Evolutionary conservation across 345 rosid species (phyloP), one percentile per base, ranked within the genome.

Genomic region (Salix caprea): DNA sequence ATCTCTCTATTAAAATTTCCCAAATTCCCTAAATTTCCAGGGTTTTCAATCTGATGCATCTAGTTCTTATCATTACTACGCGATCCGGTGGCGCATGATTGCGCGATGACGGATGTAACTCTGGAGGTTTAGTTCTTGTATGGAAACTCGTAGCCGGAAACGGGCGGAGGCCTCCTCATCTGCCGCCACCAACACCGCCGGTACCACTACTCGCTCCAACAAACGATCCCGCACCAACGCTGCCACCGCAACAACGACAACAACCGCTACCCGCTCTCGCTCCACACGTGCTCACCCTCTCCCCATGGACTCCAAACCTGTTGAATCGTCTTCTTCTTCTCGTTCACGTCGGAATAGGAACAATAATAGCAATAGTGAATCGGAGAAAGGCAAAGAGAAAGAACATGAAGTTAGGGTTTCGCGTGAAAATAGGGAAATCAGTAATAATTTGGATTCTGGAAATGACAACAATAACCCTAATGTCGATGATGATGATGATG

Each of bases 61-160:
- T 18, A 66, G 40, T 69, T 34, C 28, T 58, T 12, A 72, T 74
- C 70, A 70, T 36, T 50, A 56, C 65, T 48, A 65, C 80, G 72
- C 82, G 90, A 88, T 92, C 94, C 84, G 83, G 84, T 71, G 78
- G 78, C 67, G 84, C 85, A 84, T 87, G 89, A 86, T 88, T 82
- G 71, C 83, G 85, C 81, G 73, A 81, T 82, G 69, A 77, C 82
- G 70, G 78, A 73, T 85, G 70, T 48, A 70, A 83, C 84, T 84
- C 87, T 82, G 85, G 82, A 16, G 77, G 82, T 77, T 80, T 79
- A 71, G 91, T 81, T 91, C 65, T 91, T 96, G 99, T 96, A 96
- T 94, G 99, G 99, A 96, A 96, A 96, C 98, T 90, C 97, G 99
- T 75, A 92, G 99, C 96, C 97, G 99, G 88, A 96, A 96, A 94